Base-by-base conservation (phyloP, 75 land plant genomes). In the Isoetes taiwanensis region DNA sequence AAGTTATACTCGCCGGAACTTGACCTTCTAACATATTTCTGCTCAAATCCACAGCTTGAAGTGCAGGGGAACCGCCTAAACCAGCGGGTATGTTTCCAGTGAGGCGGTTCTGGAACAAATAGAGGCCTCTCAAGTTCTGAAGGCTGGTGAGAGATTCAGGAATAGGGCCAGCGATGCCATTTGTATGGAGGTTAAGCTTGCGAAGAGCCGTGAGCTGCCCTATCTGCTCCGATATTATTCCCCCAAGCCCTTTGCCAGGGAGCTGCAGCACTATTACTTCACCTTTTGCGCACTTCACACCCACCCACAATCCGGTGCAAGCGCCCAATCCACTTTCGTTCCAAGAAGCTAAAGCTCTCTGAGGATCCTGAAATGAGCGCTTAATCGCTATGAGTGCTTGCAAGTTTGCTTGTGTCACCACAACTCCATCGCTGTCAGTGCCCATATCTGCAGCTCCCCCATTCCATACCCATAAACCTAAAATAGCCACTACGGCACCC, bases 101-200 rank as follows among this genome's bases (percentile, higher is more conserved):
- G 35, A 86, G 66, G 29, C 68, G 38, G 64, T 86, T 86, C 25
- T 83, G 72, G 76, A 90, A 90, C 29, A 90, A 73, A 35, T 76
- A 67, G 43, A 90, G 32, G 2, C 94, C 91, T 39, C 87, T 61
- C 37, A 90, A 75, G 43, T 76, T 63, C 1, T 70, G 73, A 19
- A 90, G 81, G 27, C 67, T 63, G 9, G 80, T 76, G n/a, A 90
- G 43, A 0, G 88, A 70, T 21, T 59, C 9, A 4, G 97, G 97
- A 21, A 90, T 68, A 0, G 68, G 27, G 5, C 97, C 97, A 6
- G 43, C 39, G 9, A 91, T 66, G 30, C 48, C 27, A 48, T 93
- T 93, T 65, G 74, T 79, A 32, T 93, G 98, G 24, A 93, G 79
- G 50, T 81, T 93, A 14, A 93, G 75, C 76, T 79, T 90, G 17